phyloP scores from a whole-genome alignment of 306 rosid species.

The Oemleria cerasiformis region DNA sequence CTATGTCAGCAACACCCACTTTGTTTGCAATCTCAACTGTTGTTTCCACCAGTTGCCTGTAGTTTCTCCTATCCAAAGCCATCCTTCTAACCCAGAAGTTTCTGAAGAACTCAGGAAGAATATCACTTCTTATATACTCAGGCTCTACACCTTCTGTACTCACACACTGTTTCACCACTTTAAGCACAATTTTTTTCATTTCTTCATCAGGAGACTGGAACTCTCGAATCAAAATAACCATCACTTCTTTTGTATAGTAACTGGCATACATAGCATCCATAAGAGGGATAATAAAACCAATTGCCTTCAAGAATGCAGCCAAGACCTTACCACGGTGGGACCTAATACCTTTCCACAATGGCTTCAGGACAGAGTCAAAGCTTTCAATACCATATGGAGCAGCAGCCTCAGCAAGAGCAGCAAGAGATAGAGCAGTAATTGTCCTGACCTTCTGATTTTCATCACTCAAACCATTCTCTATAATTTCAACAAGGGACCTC shows the following conservation, averaged over 20 bases:
- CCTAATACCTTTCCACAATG: constrained; percentile 93
- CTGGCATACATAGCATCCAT: constrained; percentile 96
- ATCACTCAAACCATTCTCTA: constrained; percentile 85
- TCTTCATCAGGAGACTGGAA: constrained; percentile 99
- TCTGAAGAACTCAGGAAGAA: constrained; percentile 81
- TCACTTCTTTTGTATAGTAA: constrained; percentile 90
- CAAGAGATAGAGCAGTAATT: constrained; percentile 86
- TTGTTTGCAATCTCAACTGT: constrained; percentile 96
- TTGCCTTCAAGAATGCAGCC: constrained; percentile 93
- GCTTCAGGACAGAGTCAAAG: constrained; percentile 91
- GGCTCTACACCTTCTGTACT: constrained; percentile 97
- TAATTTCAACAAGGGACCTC: constrained; percentile 86
- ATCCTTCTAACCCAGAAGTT: constrained; percentile 98
- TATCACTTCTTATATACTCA: constrained; percentile 68
- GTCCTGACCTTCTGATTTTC: constrained; percentile 98
- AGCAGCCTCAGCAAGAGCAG: constrained; percentile 97
- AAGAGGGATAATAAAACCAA: constrained; percentile 88
- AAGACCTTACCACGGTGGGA: constrained; percentile 94
- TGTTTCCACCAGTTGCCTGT: constrained; percentile 89
- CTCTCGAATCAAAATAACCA: constrained; percentile 86
- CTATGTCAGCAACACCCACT: constrained; percentile 94
- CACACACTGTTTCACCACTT: constrained; percentile 97
- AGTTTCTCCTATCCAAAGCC: constrained; percentile 95
- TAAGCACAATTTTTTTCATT: constrained; percentile 94
- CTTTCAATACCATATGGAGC: constrained; percentile 98